Percentiles rank a stretch among this genome's conserved stretches.
Evolutionary conservation across 176 grass and related monocot species (phyloP).

Genomic region (Tillandsia fasciculata): DNA sequence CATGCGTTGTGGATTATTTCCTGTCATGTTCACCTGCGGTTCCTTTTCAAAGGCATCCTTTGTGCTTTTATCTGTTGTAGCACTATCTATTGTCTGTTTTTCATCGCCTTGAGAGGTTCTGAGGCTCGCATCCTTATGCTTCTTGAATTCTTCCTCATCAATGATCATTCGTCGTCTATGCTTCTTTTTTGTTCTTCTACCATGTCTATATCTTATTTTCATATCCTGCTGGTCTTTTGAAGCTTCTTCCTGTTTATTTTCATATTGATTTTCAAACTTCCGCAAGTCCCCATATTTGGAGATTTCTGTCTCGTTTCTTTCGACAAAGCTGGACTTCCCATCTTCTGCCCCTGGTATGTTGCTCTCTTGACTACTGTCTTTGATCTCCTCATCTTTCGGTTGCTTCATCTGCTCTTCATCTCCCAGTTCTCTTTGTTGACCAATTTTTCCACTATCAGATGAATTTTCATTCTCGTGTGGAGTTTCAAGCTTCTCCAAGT

Average conservation of each 20-base stretch:
- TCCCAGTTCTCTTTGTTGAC: conserved; percentile 21
- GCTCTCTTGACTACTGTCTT: conserved; percentile 25
- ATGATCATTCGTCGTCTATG: not conserved
- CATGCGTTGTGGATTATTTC: not conserved
- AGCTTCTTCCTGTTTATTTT: not conserved
- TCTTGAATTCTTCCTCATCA: not conserved
- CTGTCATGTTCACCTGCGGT: not conserved
- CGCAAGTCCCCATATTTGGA: conserved; percentile 25
- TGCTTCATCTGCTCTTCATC: conserved; percentile 24
- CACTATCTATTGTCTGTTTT: not conserved
- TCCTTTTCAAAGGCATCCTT: not conserved
- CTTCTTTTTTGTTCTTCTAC: not conserved
- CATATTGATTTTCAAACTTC: not conserved
- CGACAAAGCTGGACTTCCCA: conserved; percentile 11
- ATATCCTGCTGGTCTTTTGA: not conserved
- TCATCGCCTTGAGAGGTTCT: not conserved
- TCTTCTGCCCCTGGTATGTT: conserved; percentile 39
- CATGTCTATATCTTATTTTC: not conserved
- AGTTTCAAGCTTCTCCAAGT: conserved; percentile 35
- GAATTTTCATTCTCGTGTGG: conserved; percentile 22
- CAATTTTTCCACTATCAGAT: conserved; percentile 20
- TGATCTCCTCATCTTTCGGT: conserved; percentile 25
- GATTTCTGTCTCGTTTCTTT: conserved; percentile 28
- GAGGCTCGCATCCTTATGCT: not conserved
- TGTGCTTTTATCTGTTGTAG: not conserved